Conservation (phyloP, 768 basidiomycete species). For the Tricholoma matsutake region DNA sequence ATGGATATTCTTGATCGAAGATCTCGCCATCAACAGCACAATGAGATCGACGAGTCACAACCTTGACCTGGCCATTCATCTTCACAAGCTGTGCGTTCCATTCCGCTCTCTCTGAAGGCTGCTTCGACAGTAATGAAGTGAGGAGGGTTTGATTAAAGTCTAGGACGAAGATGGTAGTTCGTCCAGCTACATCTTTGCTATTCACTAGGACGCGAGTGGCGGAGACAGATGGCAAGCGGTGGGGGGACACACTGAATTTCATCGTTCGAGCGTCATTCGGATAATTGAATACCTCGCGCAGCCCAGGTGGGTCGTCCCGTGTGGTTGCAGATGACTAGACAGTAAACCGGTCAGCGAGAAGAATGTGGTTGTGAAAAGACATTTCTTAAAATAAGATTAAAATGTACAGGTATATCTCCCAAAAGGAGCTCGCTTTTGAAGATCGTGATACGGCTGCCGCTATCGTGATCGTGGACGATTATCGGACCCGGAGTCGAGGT, state of each 20-base stretch:
- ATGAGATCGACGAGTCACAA: no score
- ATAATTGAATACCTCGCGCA: conserved; percentile 1
- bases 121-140: neutral
- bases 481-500: conserved; percentile 56
- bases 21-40: neutral
- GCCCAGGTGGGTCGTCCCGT: neutral
- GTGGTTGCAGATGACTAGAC: conserved; percentile 7
- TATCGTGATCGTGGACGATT: conserved; percentile 2
- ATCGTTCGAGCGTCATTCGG: conserved; percentile 6
- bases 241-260: neutral
- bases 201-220: neutral
- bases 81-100: no score
- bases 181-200: neutral
- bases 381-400: neutral
- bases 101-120: neutral
- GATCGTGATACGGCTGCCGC: neutral
- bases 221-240: neutral
- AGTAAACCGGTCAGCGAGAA: conserved; percentile 4
- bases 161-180: conserved; percentile 1
- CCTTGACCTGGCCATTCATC: no score
- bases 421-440: conserved; percentile 3
- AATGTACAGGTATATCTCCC: conserved; percentile 6
- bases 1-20: conserved; percentile 3
- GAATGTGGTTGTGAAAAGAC: no score
- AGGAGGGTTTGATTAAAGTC: conserved; percentile 7